These are phyloP conservation scores for Acer negundo DNA, from an alignment of 345 rosid species.

Conservation along the genomic window DNA sequence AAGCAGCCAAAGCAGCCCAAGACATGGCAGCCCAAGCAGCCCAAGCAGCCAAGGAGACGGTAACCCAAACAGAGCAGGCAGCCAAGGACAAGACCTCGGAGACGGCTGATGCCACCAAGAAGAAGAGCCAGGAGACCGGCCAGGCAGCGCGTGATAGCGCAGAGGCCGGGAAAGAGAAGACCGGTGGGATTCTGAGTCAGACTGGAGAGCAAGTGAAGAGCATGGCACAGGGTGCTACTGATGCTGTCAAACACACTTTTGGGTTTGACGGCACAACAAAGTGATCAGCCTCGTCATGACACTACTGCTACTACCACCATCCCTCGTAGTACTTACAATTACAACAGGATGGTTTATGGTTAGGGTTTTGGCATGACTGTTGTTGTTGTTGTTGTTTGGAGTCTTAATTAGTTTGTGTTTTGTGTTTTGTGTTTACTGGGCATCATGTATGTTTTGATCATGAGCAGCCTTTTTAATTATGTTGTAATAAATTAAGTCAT, in stretches of 20 bases:
- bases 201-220: slow-evolving; percentile 61
- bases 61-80: neutral
- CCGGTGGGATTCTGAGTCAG: slow-evolving; percentile 40
- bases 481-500: no score
- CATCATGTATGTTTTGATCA: no score
- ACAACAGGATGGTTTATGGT: no score
- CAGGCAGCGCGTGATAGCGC: slow-evolving; percentile 40
- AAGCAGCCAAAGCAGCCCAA: slow-evolving; percentile 15
- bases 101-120: slow-evolving; percentile 36
- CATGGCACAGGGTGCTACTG: slow-evolving; percentile 60
- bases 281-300: no score
- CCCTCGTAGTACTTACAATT: no score
- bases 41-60: slow-evolving; percentile 26
- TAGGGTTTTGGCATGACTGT: no score
- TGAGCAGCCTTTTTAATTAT: no score
- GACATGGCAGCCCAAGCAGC: slow-evolving; percentile 21
- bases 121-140: slow-evolving; percentile 34
- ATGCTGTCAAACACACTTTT: slow-evolving; percentile 55
- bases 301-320: no score
- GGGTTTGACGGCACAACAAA: slow-evolving; percentile 24
- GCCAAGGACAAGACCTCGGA: slow-evolving; percentile 33
- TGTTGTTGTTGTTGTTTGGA: no score
- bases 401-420: no score
- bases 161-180: slow-evolving; percentile 48
- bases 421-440: no score